phyloP scores from a whole-genome alignment of 2,329 filamentous ascomycete species.

The Neofusicoccum parvum region DNA sequence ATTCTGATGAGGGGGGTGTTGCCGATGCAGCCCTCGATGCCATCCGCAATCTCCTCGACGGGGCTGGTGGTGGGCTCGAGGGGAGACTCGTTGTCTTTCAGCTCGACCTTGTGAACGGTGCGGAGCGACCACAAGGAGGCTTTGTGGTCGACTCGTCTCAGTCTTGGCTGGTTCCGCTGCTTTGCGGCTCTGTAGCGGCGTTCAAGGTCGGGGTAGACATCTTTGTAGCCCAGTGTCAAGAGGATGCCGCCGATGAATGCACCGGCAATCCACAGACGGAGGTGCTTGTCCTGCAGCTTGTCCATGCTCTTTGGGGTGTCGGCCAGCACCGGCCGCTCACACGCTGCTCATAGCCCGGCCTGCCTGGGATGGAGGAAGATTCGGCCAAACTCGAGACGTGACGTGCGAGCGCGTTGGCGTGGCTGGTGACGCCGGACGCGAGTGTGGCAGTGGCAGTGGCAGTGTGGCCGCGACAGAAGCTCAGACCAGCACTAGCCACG shows the following conservation, averaged over 20 bases:
- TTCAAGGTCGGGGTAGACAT: conserved; percentile 76
- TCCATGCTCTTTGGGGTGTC: conserved; percentile 6
- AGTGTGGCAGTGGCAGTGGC: too few relatives aligned
- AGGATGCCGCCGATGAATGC: conserved; percentile 79
- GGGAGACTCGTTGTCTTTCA: conserved; percentile 15
- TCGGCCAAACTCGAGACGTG: neutral
- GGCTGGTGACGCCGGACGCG: neutral
- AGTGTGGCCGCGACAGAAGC: too few relatives aligned
- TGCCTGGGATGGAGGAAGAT: neutral
- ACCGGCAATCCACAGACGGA: conserved; percentile 63
- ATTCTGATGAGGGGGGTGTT: conserved; percentile 89
- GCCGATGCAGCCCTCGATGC: conserved; percentile 89
- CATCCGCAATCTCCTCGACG: conserved; percentile 61
- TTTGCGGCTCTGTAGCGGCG: conserved; percentile 57
- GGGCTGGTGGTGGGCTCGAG: neutral
- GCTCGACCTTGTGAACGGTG: conserved; percentile 5
- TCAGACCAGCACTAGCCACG: too few relatives aligned
- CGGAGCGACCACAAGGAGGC: conserved; percentile 20
- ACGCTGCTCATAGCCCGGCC: neutral
- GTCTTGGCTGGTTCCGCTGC: conserved; percentile 28
- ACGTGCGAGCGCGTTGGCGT: neutral
- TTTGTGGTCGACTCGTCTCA: conserved; percentile 29
- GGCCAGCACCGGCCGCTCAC: neutral
- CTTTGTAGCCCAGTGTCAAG: conserved; percentile 76
- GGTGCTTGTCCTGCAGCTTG: conserved; percentile 27